Percentiles rank a stretch among this genome's conserved stretches.
Conservation (phyloP, 257 asterid species). For the Pogostemon cablin region DNA sequence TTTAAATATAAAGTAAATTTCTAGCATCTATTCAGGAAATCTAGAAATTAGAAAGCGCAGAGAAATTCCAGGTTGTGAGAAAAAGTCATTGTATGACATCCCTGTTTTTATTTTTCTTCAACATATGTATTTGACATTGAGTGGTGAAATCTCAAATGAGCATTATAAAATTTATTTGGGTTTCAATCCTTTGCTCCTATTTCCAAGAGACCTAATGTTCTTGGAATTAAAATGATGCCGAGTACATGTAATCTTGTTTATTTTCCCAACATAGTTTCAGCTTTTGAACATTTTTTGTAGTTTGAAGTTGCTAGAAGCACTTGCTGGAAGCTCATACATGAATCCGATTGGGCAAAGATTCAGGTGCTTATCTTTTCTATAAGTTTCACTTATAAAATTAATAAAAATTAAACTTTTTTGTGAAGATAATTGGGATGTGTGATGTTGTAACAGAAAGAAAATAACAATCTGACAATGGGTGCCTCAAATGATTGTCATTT, state of each 20-base stretch:
- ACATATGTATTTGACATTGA: background rate
- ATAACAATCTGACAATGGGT: conserved; percentile 34
- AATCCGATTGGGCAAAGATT: conserved; percentile 53
- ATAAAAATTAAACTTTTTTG: conserved; percentile 16
- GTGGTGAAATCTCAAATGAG: background rate
- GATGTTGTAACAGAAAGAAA: conserved; percentile 48
- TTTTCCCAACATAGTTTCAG: conserved; percentile 7
- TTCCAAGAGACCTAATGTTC: conserved; percentile 12
- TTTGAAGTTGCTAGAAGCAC: conserved; percentile 92
- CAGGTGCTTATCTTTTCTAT: conserved; percentile 54
- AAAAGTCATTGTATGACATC: too few relatives aligned
- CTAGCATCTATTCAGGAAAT: background rate
- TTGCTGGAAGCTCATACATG: conserved; percentile 98
- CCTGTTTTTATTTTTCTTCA: background rate
- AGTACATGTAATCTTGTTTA: background rate
- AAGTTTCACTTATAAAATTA: conserved; percentile 1
- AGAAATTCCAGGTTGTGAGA: too few relatives aligned
- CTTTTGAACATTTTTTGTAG: conserved; percentile 22
- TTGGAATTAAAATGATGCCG: conserved; percentile 4
- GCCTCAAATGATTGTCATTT: conserved; percentile 48
- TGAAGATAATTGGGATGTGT: conserved; percentile 29
- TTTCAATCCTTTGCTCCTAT: too few relatives aligned
- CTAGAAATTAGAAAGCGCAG: too few relatives aligned
- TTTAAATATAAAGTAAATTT: background rate
- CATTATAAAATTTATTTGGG: too few relatives aligned